Conservation (phyloP, 73 alveolate species). For the Stentor coeruleus region DNA sequence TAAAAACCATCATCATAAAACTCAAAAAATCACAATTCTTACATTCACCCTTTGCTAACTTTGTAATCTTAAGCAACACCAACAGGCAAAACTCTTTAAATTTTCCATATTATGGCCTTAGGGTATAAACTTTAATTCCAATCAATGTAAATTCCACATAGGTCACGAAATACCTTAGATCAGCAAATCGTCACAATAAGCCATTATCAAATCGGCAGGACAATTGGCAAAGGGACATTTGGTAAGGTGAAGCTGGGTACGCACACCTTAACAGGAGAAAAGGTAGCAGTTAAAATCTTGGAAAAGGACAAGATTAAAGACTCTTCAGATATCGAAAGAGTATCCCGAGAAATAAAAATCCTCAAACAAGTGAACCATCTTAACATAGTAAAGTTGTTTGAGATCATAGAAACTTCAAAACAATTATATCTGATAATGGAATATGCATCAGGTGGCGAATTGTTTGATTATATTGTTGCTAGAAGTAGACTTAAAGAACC, state of each 20-base stretch:
- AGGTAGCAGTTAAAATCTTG: slow-evolving; percentile 68
- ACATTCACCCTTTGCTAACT: too few species aligned
- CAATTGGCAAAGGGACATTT: slow-evolving; percentile 63
- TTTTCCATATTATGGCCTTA: too few species aligned
- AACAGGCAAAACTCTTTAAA: too few species aligned
- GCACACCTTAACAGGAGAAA: slow-evolving; percentile 47
- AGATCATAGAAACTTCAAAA: slow-evolving; percentile 37
- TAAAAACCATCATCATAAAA: too few species aligned
- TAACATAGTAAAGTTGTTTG: slow-evolving; percentile 67
- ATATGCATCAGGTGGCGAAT: slow-evolving; percentile 49
- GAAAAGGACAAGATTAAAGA: slow-evolving; percentile 57
- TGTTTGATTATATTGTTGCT: slow-evolving; percentile 45
- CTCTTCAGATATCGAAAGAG: slow-evolving; percentile 41
- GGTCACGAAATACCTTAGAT: too few species aligned
- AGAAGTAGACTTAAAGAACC: slow-evolving; percentile 49
- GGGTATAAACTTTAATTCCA: too few species aligned
- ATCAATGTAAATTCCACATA: too few species aligned
- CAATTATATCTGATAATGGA: slow-evolving; percentile 46
- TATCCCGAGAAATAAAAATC: slow-evolving; percentile 55
- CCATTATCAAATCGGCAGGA: slow-evolving; percentile 26
- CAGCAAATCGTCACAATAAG: neutral
- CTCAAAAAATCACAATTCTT: too few species aligned
- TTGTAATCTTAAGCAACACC: too few species aligned
- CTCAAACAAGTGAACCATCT: slow-evolving; percentile 65
- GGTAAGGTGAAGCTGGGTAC: slow-evolving; percentile 60